These are phyloP conservation scores for Coffea canephora DNA, from an alignment of 257 asterid species.

Conservation along the genomic window DNA sequence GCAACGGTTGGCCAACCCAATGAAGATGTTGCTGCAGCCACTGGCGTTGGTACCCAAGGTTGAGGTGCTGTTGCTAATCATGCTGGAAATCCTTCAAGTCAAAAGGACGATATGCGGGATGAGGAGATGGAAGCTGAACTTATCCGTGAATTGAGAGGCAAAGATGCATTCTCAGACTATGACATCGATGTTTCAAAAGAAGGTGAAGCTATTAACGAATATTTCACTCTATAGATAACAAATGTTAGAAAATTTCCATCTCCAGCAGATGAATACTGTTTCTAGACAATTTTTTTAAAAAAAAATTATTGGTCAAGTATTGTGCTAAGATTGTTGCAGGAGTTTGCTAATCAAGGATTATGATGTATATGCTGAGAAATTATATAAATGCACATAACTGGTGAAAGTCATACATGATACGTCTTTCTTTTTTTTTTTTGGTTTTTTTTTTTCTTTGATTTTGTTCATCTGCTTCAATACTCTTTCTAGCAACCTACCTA, in stretches of 20 bases:
- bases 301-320: too few relatives aligned
- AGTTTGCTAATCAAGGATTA: too few relatives aligned
- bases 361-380: too few relatives aligned
- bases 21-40: constrained; percentile 18
- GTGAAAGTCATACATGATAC: background rate
- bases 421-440: too few relatives aligned
- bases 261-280: too few relatives aligned
- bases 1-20: constrained; percentile 42
- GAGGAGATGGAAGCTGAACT: constrained; percentile 77
- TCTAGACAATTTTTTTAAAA: too few relatives aligned
- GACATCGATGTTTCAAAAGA: constrained; percentile 72
- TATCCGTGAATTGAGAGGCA: constrained; percentile 53
- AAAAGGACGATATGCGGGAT: constrained; percentile 36
- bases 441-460: too few relatives aligned
- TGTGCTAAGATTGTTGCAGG: too few relatives aligned
- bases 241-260: background rate
- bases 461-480: too few relatives aligned
- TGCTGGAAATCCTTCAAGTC: constrained; percentile 29
- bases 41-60: constrained; percentile 14
- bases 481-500: too few relatives aligned
- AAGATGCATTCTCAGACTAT: constrained; percentile 79
- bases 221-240: constrained; percentile 44
- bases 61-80: constrained; percentile 10
- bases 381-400: too few relatives aligned
- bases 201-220: constrained; percentile 86